Percentiles rank a stretch among this genome's conserved stretches.
These are phyloP conservation scores for Xerocomus spinulosus DNA, from an alignment of 768 basidiomycete species.

Conservation along the genomic window DNA sequence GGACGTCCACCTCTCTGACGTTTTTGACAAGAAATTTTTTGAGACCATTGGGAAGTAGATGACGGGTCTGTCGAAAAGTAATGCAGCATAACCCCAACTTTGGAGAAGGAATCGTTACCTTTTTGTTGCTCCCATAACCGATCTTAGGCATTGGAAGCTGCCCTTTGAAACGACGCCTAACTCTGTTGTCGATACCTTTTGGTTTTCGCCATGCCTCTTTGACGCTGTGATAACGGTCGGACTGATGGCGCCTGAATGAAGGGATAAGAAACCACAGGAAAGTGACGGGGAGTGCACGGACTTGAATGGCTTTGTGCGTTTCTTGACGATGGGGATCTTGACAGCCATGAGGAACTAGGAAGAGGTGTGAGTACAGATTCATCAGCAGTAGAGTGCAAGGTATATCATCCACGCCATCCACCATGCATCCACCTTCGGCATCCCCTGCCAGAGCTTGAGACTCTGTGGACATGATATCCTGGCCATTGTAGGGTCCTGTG, in stretches of 20 bases:
- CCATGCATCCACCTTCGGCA: constrained; percentile 20
- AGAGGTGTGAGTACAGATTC: constrained; percentile 11
- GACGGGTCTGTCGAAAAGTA: constrained; percentile 61
- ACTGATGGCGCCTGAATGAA: constrained; percentile 86
- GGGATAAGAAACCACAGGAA: constrained; percentile 11
- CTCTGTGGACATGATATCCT: neutral
- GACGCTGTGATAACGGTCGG: constrained; percentile 93
- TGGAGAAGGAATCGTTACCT: constrained; percentile 48
- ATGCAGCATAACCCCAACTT: constrained; percentile 2
- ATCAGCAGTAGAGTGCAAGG: neutral
- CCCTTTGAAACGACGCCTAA: constrained; percentile 92
- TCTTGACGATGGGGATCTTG: constrained; percentile 81
- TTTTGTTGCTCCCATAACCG: constrained; percentile 75
- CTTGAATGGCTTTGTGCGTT: constrained; percentile 98
- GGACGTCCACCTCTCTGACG: constrained; percentile 87
- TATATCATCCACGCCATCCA: constrained; percentile 20
- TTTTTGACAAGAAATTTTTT: constrained; percentile 97
- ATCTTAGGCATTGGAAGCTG: constrained; percentile 94
- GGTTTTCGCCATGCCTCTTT: constrained; percentile 99
- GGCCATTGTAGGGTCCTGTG: neutral
- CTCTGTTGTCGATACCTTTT: constrained; percentile 99
- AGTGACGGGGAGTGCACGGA: constrained; percentile 36
- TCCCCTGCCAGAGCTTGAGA: neutral
- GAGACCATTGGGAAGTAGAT: constrained; percentile 91
- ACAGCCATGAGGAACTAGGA: constrained; percentile 40